A percentile compares a stretch with the other conserved stretches of the same genome.
phyloP scores from a whole-genome alignment of 2,329 filamentous ascomycete genomes.

The Zymoseptoria pseudotritici region DNA sequence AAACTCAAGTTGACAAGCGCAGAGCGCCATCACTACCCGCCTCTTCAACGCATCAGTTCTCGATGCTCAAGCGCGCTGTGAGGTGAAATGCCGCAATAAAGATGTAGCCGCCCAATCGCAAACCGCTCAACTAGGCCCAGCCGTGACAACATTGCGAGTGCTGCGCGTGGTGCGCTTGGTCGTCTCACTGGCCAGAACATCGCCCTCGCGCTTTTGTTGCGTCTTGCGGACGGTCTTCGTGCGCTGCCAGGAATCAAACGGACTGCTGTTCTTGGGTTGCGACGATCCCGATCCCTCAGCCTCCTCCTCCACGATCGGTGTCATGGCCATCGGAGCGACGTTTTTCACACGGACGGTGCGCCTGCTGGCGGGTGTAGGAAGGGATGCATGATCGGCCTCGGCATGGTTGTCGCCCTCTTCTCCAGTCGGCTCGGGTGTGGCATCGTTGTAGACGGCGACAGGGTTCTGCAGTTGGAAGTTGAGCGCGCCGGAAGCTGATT shows the following conservation, averaged over 20 bases:
- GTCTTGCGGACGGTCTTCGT: conserved; percentile 42
- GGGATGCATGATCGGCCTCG: conserved; percentile 1
- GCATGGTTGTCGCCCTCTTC: conserved; percentile 33
- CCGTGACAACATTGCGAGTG: neutral
- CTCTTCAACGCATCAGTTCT: neutral
- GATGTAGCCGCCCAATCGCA: neutral
- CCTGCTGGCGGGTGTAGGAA: conserved; percentile 1
- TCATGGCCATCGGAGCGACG: conserved; percentile 21
- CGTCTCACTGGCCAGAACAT: neutral
- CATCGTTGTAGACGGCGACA: neutral
- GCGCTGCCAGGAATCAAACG: conserved; percentile 62
- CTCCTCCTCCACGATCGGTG: neutral
- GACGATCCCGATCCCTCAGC: conserved; percentile 7
- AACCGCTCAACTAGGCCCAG: neutral
- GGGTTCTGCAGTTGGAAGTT: neutral
- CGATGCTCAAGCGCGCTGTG: neutral
- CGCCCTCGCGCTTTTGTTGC: conserved; percentile 13
- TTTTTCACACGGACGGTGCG: conserved; percentile 3
- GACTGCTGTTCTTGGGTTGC: conserved; percentile 38
- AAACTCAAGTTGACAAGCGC: neutral
- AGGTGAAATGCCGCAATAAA: neutral
- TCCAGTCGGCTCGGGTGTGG: conserved; percentile 32
- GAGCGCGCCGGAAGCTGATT: conserved; percentile 6
- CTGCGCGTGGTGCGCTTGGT: conserved; percentile 14
- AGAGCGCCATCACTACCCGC: neutral